These are phyloP conservation scores for Nicotiana undulata DNA, from an alignment of 257 asterid genomes.

Conservation along the genomic window DNA sequence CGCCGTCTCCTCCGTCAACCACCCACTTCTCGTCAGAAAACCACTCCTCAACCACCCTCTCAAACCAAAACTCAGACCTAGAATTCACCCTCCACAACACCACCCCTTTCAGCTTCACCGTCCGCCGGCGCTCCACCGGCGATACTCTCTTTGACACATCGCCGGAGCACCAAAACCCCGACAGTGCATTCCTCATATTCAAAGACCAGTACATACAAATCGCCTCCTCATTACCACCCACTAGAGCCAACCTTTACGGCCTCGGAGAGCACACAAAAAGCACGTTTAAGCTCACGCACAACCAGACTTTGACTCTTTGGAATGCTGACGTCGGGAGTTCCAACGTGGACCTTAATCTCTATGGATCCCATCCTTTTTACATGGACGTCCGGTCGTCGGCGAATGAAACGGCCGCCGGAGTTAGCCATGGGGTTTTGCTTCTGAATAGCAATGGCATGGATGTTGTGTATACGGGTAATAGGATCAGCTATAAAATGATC, in stretches of 20 bases:
- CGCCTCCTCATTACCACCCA: slow-evolving; percentile 52
- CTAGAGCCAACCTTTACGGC: slow-evolving; percentile 54
- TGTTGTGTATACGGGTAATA: slow-evolving; percentile 51
- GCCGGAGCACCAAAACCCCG: slow-evolving; percentile 9
- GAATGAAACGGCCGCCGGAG: slow-evolving; percentile 22
- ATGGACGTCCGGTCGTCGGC: slow-evolving; percentile 66
- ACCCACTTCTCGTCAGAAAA: background rate
- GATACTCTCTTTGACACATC: slow-evolving; percentile 35
- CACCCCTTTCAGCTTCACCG: slow-evolving; percentile 30
- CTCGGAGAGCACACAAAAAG: slow-evolving; percentile 79
- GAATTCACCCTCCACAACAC: slow-evolving; percentile 28
- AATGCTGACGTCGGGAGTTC: slow-evolving; percentile 58
- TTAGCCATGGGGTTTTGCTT: slow-evolving; percentile 66
- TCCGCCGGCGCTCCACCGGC: slow-evolving; percentile 26
- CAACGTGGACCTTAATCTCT: slow-evolving; percentile 50
- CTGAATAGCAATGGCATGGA: slow-evolving; percentile 90
- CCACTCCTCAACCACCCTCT: background rate
- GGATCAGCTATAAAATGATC: slow-evolving; percentile 70
- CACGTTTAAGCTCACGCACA: slow-evolving; percentile 44
- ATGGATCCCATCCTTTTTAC: slow-evolving; percentile 84
- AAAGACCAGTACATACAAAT: slow-evolving; percentile 84
- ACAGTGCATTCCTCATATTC: slow-evolving; percentile 24
- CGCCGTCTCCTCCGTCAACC: background rate
- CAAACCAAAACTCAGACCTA: slow-evolving; percentile 23
- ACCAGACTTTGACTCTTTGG: slow-evolving; percentile 77